Percentiles rank a stretch among this genome's conserved stretches.
These are phyloP conservation scores for Fraxinus cuspidata DNA, from an alignment of 257 asterid genomes.

Conservation along the genomic window DNA sequence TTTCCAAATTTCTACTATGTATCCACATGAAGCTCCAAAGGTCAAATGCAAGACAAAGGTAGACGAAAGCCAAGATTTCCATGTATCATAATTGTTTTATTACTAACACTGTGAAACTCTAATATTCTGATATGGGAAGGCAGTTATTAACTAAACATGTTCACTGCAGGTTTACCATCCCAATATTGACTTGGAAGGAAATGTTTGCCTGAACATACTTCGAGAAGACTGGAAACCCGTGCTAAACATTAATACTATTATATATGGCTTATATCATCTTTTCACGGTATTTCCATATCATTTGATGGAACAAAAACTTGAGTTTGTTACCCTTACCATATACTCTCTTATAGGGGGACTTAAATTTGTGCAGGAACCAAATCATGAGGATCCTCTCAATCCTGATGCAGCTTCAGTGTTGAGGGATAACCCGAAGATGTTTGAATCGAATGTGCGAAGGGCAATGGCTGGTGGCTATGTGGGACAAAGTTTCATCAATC, in stretches of 20 bases:
- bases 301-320: not conserved
- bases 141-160: not conserved
- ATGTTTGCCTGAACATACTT: constrained; percentile 96
- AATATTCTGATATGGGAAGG: not conserved
- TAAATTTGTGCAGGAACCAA: constrained; percentile 69
- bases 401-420: constrained; percentile 74
- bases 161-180: constrained; percentile 87
- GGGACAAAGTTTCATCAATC: constrained; percentile 34
- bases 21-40: constrained; percentile 99
- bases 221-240: constrained; percentile 99
- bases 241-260: constrained; percentile 83
- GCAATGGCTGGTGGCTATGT: constrained; percentile 52
- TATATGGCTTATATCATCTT: constrained; percentile 87
- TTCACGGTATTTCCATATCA: constrained; percentile 63
- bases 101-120: constrained; percentile 3
- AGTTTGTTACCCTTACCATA: not conserved
- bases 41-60: constrained; percentile 99
- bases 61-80: constrained; percentile 10
- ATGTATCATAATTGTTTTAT: not conserved
- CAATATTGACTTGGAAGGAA: constrained; percentile 93
- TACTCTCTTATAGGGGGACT: constrained; percentile 31
- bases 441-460: constrained; percentile 46
- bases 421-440: constrained; percentile 49
- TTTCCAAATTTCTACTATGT: constrained; percentile 85
- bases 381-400: constrained; percentile 96